Evolutionary conservation across 495 filamentous ascomycete genomes (phyloP).

Genomic region (Hyaloscypha hepaticicola): DNA sequence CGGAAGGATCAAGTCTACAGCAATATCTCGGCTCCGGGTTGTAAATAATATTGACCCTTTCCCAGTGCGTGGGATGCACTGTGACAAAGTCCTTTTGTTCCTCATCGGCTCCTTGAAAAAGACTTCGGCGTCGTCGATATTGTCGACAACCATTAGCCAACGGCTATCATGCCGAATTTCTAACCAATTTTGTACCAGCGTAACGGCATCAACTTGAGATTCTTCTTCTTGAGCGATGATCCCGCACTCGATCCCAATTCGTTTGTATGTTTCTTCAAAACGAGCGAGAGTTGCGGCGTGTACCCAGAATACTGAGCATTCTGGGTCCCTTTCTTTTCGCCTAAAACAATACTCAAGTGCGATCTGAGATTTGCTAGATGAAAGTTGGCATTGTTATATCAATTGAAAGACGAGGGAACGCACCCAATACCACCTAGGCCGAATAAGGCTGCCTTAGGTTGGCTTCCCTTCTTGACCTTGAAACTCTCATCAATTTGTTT

Average conservation of each 20-base stretch:
- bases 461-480: slow-evolving; percentile 10
- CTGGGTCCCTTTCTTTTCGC: slow-evolving; percentile 31
- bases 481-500: slow-evolving; percentile 31
- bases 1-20: slow-evolving; percentile 2
- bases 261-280: slow-evolving; percentile 40
- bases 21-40: slow-evolving; percentile 31
- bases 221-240: slow-evolving; percentile 25
- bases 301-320: slow-evolving; percentile 41
- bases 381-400: slow-evolving; percentile 5
- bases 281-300: slow-evolving; percentile 31
- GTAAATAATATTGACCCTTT: slow-evolving; percentile 37
- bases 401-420: background rate
- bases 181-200: slow-evolving; percentile 42
- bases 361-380: slow-evolving; percentile 46
- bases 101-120: slow-evolving; percentile 29
- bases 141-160: slow-evolving; percentile 54
- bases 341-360: slow-evolving; percentile 49
- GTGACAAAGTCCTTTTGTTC: slow-evolving; percentile 27
- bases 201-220: slow-evolving; percentile 26
- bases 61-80: slow-evolving; percentile 20
- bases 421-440: slow-evolving; percentile 51
- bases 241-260: slow-evolving; percentile 34
- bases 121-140: slow-evolving; percentile 43
- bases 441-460: background rate
- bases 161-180: slow-evolving; percentile 33